These are phyloP conservation scores for Fusarium dimerum DNA, from an alignment of 2,329 filamentous ascomycete genomes.

Conservation along the genomic window DNA sequence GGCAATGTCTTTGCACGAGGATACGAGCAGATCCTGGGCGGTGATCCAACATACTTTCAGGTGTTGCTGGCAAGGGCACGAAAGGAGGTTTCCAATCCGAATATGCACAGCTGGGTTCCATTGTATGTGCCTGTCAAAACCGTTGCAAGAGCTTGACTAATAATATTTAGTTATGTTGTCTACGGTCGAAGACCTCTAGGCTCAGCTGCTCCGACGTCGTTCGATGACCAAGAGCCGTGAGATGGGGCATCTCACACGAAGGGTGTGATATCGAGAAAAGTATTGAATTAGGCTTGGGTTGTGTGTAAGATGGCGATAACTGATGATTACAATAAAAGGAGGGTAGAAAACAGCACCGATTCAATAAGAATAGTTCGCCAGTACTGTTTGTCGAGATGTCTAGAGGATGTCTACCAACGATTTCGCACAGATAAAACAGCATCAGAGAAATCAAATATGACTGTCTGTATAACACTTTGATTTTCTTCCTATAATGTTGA, in stretches of 20 bases:
- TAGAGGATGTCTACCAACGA: too few relatives aligned
- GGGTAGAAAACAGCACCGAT: too few relatives aligned
- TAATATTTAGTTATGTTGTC: background rate
- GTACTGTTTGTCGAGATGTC: too few relatives aligned
- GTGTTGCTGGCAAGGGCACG: constrained; percentile 22
- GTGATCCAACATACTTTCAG: constrained; percentile 23
- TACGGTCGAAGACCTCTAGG: background rate
- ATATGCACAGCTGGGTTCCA: constrained; percentile 27
- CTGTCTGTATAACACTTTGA: too few relatives aligned
- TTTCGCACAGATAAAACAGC: too few relatives aligned
- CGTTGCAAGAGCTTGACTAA: background rate
- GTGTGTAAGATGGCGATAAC: too few relatives aligned
- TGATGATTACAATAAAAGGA: too few relatives aligned
- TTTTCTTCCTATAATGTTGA: too few relatives aligned
- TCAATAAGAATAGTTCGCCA: too few relatives aligned
- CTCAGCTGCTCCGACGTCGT: background rate
- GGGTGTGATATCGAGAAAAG: background rate
- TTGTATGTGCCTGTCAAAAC: constrained; percentile 14
- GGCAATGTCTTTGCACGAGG: constrained; percentile 23
- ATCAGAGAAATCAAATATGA: too few relatives aligned
- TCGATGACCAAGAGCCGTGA: background rate
- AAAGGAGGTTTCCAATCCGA: constrained; percentile 20
- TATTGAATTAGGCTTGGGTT: too few relatives aligned
- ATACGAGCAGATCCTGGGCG: constrained; percentile 23
- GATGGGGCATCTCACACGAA: background rate